Conservation (phyloP, 2,329 filamentous ascomycete species). For the Pseudocercospora musae region DNA sequence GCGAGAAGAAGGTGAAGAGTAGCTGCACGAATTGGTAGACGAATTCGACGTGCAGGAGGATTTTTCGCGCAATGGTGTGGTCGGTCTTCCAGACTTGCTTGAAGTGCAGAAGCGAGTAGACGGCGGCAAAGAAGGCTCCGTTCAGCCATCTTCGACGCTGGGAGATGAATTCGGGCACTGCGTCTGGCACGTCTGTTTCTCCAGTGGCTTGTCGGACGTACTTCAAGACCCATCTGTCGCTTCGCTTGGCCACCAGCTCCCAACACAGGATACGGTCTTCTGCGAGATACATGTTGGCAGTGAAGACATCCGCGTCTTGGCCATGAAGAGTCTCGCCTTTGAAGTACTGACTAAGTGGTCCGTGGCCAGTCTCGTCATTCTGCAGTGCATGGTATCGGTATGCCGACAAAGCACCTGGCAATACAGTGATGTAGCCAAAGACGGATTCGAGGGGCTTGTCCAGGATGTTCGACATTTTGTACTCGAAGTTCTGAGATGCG, state of each 20-base stretch:
- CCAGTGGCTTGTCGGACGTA: slow-evolving; percentile 96
- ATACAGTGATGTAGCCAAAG: slow-evolving; percentile 95
- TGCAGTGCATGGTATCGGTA: slow-evolving; percentile 95
- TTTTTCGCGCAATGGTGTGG: slow-evolving; percentile 83
- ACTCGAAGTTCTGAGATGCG: slow-evolving; percentile 97
- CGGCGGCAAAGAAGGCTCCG: slow-evolving; percentile 95
- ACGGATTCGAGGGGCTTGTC: slow-evolving; percentile 97
- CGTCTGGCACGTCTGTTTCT: slow-evolving; percentile 94
- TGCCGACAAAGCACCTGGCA: slow-evolving; percentile 90
- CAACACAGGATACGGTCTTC: slow-evolving; percentile 88
- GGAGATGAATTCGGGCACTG: slow-evolving; percentile 94
- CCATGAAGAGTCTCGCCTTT: slow-evolving; percentile 97
- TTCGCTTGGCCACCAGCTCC: slow-evolving; percentile 93
- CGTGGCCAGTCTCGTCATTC: slow-evolving; percentile 93
- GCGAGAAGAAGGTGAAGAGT: slow-evolving; percentile 94
- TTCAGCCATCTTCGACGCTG: slow-evolving; percentile 97
- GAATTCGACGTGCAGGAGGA: slow-evolving; percentile 91
- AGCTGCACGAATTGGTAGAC: slow-evolving; percentile 91
- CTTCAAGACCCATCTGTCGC: slow-evolving; percentile 94
- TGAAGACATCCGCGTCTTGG: slow-evolving; percentile 94
- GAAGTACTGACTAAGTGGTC: slow-evolving; percentile 96
- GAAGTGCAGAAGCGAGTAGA: slow-evolving; percentile 95
- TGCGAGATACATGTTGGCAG: slow-evolving; percentile 91
- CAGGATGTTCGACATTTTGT: slow-evolving; percentile 99
- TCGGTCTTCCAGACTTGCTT: slow-evolving; percentile 90